phyloP scores from a whole-genome alignment of 768 basidiomycete genomes.

The Kwoniella dejecticola region DNA sequence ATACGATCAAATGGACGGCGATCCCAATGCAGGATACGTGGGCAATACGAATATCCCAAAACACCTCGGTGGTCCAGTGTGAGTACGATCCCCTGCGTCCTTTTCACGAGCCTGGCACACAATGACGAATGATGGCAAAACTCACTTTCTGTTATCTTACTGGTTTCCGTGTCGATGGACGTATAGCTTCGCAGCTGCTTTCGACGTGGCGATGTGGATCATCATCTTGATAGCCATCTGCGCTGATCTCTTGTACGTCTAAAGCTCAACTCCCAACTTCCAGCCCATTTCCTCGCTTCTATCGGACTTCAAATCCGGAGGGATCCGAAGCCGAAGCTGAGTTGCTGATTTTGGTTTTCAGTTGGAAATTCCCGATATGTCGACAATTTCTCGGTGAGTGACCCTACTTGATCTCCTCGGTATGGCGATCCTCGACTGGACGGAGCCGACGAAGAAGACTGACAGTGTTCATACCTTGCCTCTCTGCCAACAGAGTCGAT shows the following conservation, averaged over 20 bases:
- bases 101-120: too few species aligned
- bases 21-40: constrained; percentile 30
- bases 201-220: constrained; percentile 39
- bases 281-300: too few species aligned
- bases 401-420: too few species aligned
- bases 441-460: not conserved
- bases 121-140: too few species aligned
- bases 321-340: too few species aligned
- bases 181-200: constrained; percentile 35
- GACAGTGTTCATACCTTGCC: not conserved
- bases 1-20: constrained; percentile 29
- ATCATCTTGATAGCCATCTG: constrained; percentile 32
- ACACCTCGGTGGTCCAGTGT: constrained; percentile 49
- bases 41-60: constrained; percentile 48
- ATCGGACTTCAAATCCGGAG: too few species aligned
- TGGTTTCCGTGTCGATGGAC: not conserved
- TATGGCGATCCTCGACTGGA: too few species aligned
- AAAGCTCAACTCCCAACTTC: not conserved
- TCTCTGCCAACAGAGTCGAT: constrained; percentile 20
- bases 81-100: constrained; percentile 1
- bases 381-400: constrained; percentile 20
- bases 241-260: constrained; percentile 46
- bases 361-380: constrained; percentile 16
- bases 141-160: not conserved
- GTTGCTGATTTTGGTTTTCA: not conserved